These are phyloP conservation scores for Annulohypoxylon truncatum DNA, from an alignment of 2,329 filamentous ascomycete species.

Conservation along the genomic window DNA sequence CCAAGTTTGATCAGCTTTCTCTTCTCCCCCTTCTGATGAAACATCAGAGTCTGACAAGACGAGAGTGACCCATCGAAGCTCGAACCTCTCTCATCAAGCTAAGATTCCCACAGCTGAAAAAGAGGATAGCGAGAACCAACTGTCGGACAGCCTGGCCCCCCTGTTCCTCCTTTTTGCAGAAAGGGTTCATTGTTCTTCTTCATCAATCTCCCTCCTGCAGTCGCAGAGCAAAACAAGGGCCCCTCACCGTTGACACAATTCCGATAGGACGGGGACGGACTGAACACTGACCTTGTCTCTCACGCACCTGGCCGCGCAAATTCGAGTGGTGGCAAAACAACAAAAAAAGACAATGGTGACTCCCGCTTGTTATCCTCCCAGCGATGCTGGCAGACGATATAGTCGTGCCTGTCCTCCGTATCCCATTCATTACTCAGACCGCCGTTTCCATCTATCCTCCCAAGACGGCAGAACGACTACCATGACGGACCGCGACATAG, in stretches of 20 bases:
- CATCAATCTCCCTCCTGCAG: slow-evolving; percentile 42
- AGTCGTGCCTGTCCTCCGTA: slow-evolving; percentile 55
- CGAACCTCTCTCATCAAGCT: slow-evolving; percentile 43
- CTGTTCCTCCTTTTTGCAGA: slow-evolving; percentile 39
- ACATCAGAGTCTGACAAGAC: slow-evolving; percentile 51
- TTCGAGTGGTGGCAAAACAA: slow-evolving; percentile 37
- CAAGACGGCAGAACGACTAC: slow-evolving; percentile 53
- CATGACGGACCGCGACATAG: slow-evolving; percentile 56
- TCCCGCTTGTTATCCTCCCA: slow-evolving; percentile 54
- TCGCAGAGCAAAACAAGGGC: slow-evolving; percentile 44
- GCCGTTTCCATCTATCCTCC: slow-evolving; percentile 53
- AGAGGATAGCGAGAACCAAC: slow-evolving; percentile 33
- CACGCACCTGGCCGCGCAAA: slow-evolving; percentile 40
- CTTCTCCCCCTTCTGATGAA: slow-evolving; percentile 46
- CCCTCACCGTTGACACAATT: slow-evolving; percentile 40
- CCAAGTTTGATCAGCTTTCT: slow-evolving; percentile 46
- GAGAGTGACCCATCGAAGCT: slow-evolving; percentile 46
- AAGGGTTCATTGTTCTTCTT: slow-evolving; percentile 36
- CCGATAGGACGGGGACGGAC: slow-evolving; percentile 41
- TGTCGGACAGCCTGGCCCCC: slow-evolving; percentile 38
- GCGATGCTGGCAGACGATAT: slow-evolving; percentile 55
- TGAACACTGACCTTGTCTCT: slow-evolving; percentile 42
- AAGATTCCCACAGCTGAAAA: slow-evolving; percentile 43
- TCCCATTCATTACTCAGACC: slow-evolving; percentile 51
- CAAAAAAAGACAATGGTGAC: slow-evolving; percentile 56